Conservation (phyloP, 2,329 filamentous ascomycete genomes). For the Calonectria pauciramosa region DNA sequence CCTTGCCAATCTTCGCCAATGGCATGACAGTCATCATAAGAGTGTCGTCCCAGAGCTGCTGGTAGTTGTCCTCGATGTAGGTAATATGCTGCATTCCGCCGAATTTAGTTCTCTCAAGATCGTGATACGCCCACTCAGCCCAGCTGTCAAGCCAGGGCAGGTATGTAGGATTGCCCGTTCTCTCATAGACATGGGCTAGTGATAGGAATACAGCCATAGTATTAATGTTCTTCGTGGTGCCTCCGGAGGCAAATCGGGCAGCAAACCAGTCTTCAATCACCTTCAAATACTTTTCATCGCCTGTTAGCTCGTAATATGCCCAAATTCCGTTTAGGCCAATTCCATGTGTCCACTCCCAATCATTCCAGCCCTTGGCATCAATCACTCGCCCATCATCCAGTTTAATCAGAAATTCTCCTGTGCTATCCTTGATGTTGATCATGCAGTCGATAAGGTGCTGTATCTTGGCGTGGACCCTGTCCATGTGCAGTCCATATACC, state of each 20-base stretch:
- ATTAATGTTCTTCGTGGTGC: conserved; percentile 88
- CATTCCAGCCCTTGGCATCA: conserved; percentile 87
- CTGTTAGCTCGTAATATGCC: conserved; percentile 83
- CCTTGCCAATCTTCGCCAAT: conserved; percentile 81
- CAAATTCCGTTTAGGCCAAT: conserved; percentile 85
- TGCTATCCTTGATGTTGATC: conserved; percentile 82
- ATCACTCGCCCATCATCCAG: conserved; percentile 82
- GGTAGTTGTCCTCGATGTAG: conserved; percentile 77
- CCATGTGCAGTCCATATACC: conserved; percentile 60
- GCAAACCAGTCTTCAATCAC: conserved; percentile 83
- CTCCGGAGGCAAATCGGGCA: conserved; percentile 76
- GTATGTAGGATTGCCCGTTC: conserved; percentile 76
- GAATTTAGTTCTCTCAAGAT: conserved; percentile 78
- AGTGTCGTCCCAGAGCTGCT: conserved; percentile 88
- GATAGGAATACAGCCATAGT: conserved; percentile 86
- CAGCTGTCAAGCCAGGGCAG: conserved; percentile 84
- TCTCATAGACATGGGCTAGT: conserved; percentile 83
- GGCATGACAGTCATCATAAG: conserved; percentile 91
- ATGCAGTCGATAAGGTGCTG: conserved; percentile 80
- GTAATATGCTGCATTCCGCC: conserved; percentile 84
- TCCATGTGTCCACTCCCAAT: conserved; percentile 88
- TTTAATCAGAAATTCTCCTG: conserved; percentile 79
- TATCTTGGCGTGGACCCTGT: conserved; percentile 69
- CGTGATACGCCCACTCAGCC: conserved; percentile 87
- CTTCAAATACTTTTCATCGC: conserved; percentile 69